Conservation (phyloP, 441 rosid genomes). For the Aleurites moluccanus region DNA sequence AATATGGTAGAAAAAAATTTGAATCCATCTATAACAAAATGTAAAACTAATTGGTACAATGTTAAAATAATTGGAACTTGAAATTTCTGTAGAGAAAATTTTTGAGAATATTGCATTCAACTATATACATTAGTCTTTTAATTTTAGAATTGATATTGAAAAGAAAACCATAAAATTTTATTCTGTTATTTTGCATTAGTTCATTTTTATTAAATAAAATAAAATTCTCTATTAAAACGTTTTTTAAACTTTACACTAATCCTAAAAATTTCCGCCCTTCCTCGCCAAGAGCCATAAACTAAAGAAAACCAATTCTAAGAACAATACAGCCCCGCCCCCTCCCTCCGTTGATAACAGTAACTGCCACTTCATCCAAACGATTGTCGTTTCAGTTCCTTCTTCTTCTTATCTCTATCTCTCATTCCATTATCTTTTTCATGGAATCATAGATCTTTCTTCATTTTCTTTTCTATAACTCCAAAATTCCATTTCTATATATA, state of each 20-base stretch:
- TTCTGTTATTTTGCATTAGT: too few species aligned
- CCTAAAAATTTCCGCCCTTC: not conserved
- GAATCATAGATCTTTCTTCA: not conserved
- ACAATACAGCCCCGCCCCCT: not conserved
- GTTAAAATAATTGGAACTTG: too few species aligned
- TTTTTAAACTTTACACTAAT: not conserved
- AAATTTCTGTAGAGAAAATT: too few species aligned
- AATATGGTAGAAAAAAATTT: too few species aligned
- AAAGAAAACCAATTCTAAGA: not conserved
- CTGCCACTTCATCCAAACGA: constrained; percentile 6
- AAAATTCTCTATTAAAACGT: not conserved
- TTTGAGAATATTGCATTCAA: too few species aligned
- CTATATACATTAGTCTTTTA: too few species aligned
- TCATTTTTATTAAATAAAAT: too few species aligned
- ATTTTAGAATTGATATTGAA: too few species aligned
- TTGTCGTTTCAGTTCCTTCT: constrained; percentile 6
- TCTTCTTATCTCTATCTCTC: not conserved
- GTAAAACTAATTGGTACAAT: too few species aligned
- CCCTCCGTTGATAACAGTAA: not conserved
- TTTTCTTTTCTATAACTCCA: not conserved
- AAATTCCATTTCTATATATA: not conserved
- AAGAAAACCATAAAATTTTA: too few species aligned
- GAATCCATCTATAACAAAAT: too few species aligned
- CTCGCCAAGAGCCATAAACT: too few species aligned
- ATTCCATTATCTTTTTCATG: not conserved